Conservation (phyloP, 306 rosid genomes). For the Vigna reflexopilosa region DNA sequence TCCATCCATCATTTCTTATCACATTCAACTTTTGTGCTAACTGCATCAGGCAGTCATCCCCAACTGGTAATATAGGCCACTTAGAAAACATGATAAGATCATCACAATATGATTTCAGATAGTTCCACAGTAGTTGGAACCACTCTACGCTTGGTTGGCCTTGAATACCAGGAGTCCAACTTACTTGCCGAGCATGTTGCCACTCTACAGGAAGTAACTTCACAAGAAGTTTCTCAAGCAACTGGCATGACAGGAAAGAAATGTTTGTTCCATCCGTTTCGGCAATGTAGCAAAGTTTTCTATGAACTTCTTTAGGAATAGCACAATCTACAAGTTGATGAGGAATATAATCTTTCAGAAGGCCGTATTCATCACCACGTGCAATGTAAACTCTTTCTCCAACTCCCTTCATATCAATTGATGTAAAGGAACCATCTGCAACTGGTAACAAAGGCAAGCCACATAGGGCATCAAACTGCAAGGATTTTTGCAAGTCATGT, state of each 20-base stretch:
- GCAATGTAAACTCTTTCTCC: constrained; percentile 93
- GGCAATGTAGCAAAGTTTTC: constrained; percentile 79
- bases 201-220: constrained; percentile 90
- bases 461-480: constrained; percentile 66
- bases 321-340: constrained; percentile 70
- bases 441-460: constrained; percentile 93
- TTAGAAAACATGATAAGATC: constrained; percentile 81
- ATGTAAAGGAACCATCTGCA: constrained; percentile 84
- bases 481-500: constrained; percentile 73
- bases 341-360: constrained; percentile 88
- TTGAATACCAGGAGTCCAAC: constrained; percentile 82
- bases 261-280: constrained; percentile 70
- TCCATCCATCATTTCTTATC: constrained; percentile 94
- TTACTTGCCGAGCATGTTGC: constrained; percentile 83
- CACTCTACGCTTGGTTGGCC: constrained; percentile 95
- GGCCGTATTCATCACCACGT: constrained; percentile 83
- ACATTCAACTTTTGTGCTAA: constrained; percentile 76
- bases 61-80: constrained; percentile 96
- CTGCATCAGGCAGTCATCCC: constrained; percentile 70
- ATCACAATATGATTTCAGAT: constrained; percentile 78
- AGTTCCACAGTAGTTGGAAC: constrained; percentile 90
- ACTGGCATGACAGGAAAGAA: constrained; percentile 80
- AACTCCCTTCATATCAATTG: constrained; percentile 70
- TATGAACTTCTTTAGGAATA: constrained; percentile 76
- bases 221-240: constrained; percentile 88